Percentiles rank a stretch among this genome's conserved stretches.
Conservation (phyloP, 2,329 filamentous ascomycete genomes). For the Pseudogymnoascus destructans region DNA sequence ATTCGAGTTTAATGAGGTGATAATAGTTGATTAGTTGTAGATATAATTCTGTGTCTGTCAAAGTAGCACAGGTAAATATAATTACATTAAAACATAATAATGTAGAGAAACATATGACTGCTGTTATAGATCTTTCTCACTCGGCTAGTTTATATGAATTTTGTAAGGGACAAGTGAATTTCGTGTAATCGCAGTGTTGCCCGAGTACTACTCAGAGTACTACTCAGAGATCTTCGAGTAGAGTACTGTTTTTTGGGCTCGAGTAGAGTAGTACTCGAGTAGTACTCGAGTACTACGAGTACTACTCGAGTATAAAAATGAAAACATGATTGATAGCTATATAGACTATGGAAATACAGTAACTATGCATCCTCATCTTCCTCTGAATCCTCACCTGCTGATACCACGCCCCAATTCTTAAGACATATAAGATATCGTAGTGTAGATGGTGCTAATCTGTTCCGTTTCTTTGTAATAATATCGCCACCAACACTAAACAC, state of each 20-base stretch:
- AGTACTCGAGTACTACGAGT: too few species aligned
- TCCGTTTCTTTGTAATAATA: neutral
- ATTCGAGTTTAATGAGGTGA: neutral
- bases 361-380: too few species aligned
- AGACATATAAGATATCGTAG: neutral
- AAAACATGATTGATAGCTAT: too few species aligned
- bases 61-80: neutral
- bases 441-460: neutral
- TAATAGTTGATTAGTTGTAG: slow-evolving; percentile 1
- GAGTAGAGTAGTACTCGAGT: too few species aligned
- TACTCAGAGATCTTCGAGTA: too few species aligned
- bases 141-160: neutral
- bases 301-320: too few species aligned
- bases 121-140: neutral
- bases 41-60: neutral
- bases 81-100: neutral
- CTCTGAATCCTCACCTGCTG: too few species aligned
- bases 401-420: neutral
- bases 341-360: too few species aligned
- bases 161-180: neutral
- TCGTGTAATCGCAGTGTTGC: too few species aligned
- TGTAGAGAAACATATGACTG: neutral
- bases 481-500: neutral
- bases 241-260: too few species aligned
- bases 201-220: too few species aligned